phyloP scores from a whole-genome alignment of 768 basidiomycete species.

The Phanerochaete carnosa region DNA sequence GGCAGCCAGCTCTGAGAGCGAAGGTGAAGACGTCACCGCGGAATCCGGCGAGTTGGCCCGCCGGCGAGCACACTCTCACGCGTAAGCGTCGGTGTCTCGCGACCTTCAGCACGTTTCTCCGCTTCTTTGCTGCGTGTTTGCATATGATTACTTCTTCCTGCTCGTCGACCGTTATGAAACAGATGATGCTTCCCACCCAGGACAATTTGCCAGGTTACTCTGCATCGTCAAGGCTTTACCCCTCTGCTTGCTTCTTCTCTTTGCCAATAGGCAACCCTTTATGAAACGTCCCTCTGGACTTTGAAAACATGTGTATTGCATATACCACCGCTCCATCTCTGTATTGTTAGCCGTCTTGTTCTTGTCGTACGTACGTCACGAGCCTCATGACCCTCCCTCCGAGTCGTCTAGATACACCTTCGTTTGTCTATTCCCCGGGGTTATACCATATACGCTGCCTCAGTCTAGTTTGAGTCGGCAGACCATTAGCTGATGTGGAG shows the following conservation, averaged over 20 bases:
- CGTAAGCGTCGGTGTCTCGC: conserved; percentile 11
- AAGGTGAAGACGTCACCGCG: conserved; percentile 41
- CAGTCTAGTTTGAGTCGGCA: conserved; percentile 39
- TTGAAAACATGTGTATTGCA: conserved; percentile 6
- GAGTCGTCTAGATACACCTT: background rate
- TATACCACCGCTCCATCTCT: conserved; percentile 12
- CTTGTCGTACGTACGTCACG: background rate
- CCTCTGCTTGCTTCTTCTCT: background rate
- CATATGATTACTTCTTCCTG: background rate
- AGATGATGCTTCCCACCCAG: background rate
- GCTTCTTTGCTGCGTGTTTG: background rate
- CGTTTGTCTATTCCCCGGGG: background rate
- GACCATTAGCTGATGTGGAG: conserved; percentile 84
- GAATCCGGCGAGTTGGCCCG: conserved; percentile 11
- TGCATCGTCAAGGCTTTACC: background rate
- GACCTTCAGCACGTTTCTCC: background rate
- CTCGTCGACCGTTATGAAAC: background rate
- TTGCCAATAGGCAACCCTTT: conserved; percentile 22
- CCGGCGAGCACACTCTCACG: conserved; percentile 5
- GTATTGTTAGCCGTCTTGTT: conserved; percentile 4
- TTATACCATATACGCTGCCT: background rate
- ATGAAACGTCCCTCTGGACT: conserved; percentile 19
- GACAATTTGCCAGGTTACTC: background rate
- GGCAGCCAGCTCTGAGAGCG: conserved; percentile 66
- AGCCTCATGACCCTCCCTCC: conserved; percentile 1